A percentile compares a stretch with the other conserved stretches of the same genome.
These are phyloP conservation scores for Prunus davidiana DNA, from an alignment of 306 rosid genomes.

Conservation along the genomic window DNA sequence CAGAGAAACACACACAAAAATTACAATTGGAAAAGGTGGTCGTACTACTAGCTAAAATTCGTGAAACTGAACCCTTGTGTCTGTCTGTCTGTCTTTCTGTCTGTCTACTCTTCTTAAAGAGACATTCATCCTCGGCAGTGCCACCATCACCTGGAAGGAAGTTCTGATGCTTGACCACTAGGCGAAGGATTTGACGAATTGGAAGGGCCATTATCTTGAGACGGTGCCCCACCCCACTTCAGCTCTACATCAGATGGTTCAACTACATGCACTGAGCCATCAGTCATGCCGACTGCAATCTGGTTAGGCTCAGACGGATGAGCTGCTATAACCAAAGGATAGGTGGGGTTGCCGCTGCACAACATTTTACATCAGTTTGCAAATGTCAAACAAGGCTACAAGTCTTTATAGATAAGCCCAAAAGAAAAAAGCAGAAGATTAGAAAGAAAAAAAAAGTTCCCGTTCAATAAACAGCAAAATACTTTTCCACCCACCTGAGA, in stretches of 20 bases:
- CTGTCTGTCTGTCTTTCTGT: not conserved
- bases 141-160: constrained; percentile 30
- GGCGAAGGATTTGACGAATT: constrained; percentile 45
- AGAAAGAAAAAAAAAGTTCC: not conserved
- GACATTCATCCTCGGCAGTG: not conserved
- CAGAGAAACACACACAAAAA: not conserved
- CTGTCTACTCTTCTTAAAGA: constrained; percentile 4
- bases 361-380: constrained; percentile 2
- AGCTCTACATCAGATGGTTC: constrained; percentile 35
- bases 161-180: constrained; percentile 43
- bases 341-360: constrained; percentile 21
- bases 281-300: constrained; percentile 42
- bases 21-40: not conserved
- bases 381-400: not conserved
- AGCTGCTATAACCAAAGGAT: constrained; percentile 41
- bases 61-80: not conserved
- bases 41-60: not conserved
- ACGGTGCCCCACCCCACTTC: constrained; percentile 36
- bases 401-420: not conserved
- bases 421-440: not conserved
- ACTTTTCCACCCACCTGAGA: constrained; percentile 23
- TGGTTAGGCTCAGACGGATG: constrained; percentile 46
- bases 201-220: constrained; percentile 44
- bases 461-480: not conserved
- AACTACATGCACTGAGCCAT: constrained; percentile 32